Conservation (phyloP, 768 basidiomycete genomes). For the Artomyces pyxidatus region DNA sequence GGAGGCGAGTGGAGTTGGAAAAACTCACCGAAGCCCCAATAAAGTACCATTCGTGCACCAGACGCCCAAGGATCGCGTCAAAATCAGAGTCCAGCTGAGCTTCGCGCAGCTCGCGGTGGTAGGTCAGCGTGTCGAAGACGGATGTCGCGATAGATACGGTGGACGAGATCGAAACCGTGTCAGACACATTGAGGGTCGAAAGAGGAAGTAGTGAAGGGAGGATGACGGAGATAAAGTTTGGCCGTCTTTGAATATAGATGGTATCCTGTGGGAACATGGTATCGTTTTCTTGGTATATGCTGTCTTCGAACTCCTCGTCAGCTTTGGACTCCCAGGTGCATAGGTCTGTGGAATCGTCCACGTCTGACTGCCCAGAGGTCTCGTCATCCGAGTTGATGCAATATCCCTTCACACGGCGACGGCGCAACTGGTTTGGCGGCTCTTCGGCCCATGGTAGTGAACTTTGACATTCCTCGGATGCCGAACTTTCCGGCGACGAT, state of each 20-base stretch:
- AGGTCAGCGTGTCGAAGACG: constrained; percentile 41
- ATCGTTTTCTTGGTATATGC: constrained; percentile 12
- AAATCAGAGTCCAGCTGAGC: constrained; percentile 41
- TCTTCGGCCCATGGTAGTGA: not conserved
- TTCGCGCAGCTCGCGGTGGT: constrained; percentile 46
- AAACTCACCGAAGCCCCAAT: constrained; percentile 50
- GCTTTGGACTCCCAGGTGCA: too few relatives aligned
- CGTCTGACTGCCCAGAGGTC: constrained; percentile 27
- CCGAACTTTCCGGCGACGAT: too few relatives aligned
- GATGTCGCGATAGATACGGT: constrained; percentile 27
- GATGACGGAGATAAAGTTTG: constrained; percentile 7
- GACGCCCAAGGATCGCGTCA: constrained; percentile 37
- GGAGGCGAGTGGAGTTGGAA: not conserved
- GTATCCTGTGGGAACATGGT: constrained; percentile 3
- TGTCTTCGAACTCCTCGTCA: constrained; percentile 21
- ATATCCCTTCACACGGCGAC: constrained; percentile 10
- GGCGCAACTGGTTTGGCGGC: constrained; percentile 2
- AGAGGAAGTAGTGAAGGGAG: constrained; percentile 12
- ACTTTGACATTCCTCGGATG: too few relatives aligned
- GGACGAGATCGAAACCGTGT: constrained; percentile 25
- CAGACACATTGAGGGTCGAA: constrained; percentile 19
- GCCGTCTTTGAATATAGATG: constrained; percentile 7
- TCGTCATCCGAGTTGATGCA: constrained; percentile 11
- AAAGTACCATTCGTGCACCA: constrained; percentile 59
- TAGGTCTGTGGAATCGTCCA: constrained; percentile 36